These are phyloP conservation scores for Dictyostelium purpureum DNA, from an alignment of 78 protist genomes.

Conservation along the genomic window DNA sequence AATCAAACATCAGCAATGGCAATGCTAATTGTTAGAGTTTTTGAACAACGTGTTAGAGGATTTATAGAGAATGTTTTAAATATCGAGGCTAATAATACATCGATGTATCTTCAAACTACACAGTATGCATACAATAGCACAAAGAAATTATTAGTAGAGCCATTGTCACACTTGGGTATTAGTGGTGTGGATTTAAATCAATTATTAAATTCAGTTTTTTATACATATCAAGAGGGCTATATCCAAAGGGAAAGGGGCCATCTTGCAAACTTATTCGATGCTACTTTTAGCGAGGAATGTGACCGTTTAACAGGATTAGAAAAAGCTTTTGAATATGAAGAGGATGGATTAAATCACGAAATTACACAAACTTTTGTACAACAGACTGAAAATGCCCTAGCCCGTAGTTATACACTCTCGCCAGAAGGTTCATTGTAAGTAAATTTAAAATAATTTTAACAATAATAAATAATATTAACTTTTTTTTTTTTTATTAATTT, in stretches of 20 bases:
- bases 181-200: conserved; percentile 49
- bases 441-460: too few relatives aligned
- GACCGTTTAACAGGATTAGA: neutral
- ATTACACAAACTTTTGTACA: conserved; percentile 58
- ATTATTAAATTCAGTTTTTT: conserved; percentile 28
- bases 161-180: conserved; percentile 45
- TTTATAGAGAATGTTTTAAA: conserved; percentile 51
- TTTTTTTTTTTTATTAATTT: neutral
- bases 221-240: conserved; percentile 53
- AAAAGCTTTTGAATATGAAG: neutral
- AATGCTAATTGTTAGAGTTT: conserved; percentile 50
- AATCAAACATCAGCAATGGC: conserved; percentile 71
- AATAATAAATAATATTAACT: neutral
- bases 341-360: conserved; percentile 65
- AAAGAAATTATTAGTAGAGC: conserved; percentile 50
- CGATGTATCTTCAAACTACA: conserved; percentile 30
- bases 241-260: conserved; percentile 7
- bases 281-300: neutral
- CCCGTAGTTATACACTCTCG: conserved; percentile 35
- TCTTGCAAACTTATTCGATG: neutral
- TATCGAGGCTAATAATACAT: conserved; percentile 5
- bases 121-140: conserved; percentile 25
- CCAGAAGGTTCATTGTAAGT: neutral
- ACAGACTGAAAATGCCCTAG: conserved; percentile 46
- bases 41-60: conserved; percentile 67